Evolutionary conservation across 768 basidiomycete genomes (phyloP).

Genomic region (Termitomyces sp.): DNA sequence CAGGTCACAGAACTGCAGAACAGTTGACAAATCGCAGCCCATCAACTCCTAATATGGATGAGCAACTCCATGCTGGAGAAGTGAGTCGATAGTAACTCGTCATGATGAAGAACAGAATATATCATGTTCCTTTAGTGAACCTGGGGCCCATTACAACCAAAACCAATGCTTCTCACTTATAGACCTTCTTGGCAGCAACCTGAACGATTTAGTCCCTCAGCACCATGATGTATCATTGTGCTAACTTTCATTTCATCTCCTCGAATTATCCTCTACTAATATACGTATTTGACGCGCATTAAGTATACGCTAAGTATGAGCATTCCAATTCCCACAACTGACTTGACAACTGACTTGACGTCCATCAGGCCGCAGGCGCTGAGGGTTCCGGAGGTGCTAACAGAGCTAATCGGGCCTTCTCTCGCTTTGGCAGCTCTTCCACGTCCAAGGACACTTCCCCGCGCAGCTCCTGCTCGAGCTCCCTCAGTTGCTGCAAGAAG

Average conservation of each 20-base stretch:
- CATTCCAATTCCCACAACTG: too few species aligned
- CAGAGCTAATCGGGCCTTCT: neutral
- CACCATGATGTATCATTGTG: too few species aligned
- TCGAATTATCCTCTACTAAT: too few species aligned
- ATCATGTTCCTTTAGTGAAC: conserved; percentile 26
- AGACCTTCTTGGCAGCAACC: too few species aligned
- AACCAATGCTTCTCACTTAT: too few species aligned
- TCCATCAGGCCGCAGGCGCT: neutral
- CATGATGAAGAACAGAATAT: conserved; percentile 32
- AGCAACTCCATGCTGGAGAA: neutral
- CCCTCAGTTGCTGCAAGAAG: neutral
- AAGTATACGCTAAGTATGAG: too few species aligned
- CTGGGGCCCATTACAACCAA: conserved; percentile 34
- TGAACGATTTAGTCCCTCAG: too few species aligned
- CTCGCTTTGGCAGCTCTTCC: neutral
- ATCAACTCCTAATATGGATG: conserved; percentile 30
- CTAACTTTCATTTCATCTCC: too few species aligned
- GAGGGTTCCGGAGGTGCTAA: neutral
- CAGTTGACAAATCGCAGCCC: conserved; percentile 28
- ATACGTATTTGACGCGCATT: too few species aligned
- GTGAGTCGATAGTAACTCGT: conserved; percentile 18
- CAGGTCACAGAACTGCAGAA: conserved; percentile 20
- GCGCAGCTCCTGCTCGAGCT: neutral
- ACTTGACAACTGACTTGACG: too few species aligned
- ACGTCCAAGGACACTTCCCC: neutral